These are phyloP conservation scores for Saccharata proteae DNA, from an alignment of 2,329 filamentous ascomycete species.

Conservation along the genomic window DNA sequence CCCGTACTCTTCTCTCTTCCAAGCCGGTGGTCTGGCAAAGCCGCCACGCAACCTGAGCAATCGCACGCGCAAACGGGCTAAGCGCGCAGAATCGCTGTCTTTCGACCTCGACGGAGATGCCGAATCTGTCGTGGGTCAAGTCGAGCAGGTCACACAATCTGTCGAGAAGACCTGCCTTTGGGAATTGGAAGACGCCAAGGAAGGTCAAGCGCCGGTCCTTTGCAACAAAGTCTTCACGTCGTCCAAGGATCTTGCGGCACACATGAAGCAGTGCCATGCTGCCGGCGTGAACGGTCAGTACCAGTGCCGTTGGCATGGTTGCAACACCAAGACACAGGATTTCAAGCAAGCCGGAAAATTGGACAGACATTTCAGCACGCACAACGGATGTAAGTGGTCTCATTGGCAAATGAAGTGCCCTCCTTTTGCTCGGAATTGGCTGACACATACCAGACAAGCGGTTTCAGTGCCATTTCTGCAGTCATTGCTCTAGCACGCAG, in stretches of 20 bases:
- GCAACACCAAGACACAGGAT: slow-evolving; percentile 23
- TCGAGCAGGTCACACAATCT: slow-evolving; percentile 2
- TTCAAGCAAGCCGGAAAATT: slow-evolving; percentile 29
- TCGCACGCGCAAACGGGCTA: too few species aligned
- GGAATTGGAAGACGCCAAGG: not conserved
- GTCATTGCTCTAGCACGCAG: slow-evolving; percentile 27
- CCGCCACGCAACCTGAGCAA: too few species aligned
- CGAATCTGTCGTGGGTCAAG: too few species aligned
- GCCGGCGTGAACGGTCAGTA: slow-evolving; percentile 7
- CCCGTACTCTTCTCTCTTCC: too few species aligned
- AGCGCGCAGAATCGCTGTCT: too few species aligned
- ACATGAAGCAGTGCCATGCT: slow-evolving; percentile 8
- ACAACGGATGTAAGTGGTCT: slow-evolving; percentile 17
- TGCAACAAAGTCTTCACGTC: slow-evolving; percentile 7
- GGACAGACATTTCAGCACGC: slow-evolving; percentile 23
- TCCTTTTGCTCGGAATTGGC: not conserved
- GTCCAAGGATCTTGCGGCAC: slow-evolving; percentile 7
- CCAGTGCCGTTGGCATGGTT: slow-evolving; percentile 20
- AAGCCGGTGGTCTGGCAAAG: too few species aligned
- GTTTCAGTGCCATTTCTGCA: slow-evolving; percentile 24
- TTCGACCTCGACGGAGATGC: too few species aligned
- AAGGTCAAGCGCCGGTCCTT: slow-evolving; percentile 1
- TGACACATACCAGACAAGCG: slow-evolving; percentile 17
- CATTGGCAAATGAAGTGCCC: not conserved
- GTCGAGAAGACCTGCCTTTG: slow-evolving; percentile 4